Evolutionary conservation across 1,284 basidiomycete species (phyloP).

Genomic region (Pseudozyma sp.): DNA sequence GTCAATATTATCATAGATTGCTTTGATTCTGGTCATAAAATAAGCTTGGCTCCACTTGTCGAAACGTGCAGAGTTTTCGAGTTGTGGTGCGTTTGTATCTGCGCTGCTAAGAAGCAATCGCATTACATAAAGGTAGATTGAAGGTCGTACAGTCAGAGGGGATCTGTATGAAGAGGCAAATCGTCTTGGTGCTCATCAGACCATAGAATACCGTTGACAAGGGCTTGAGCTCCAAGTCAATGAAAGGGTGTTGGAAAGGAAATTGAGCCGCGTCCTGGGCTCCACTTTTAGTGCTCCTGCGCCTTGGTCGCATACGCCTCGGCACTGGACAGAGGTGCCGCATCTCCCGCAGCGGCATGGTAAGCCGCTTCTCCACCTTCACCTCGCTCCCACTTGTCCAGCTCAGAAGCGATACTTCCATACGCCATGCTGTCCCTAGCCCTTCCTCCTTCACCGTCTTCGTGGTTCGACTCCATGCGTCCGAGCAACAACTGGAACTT

Average conservation of each 20-base stretch:
- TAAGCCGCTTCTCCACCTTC: conserved; percentile 29
- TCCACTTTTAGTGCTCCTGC: conserved; percentile 9
- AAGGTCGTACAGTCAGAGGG: neutral
- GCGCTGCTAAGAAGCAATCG: neutral
- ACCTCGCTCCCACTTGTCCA: conserved; percentile 63
- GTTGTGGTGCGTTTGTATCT: no score
- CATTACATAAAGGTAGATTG: neutral
- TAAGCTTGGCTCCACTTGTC: no score
- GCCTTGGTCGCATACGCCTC: conserved; percentile 33
- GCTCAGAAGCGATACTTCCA: conserved; percentile 59
- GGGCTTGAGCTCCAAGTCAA: no score
- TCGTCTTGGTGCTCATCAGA: no score
- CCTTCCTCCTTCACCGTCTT: conserved; percentile 38
- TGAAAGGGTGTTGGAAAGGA: no score
- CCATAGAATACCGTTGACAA: no score
- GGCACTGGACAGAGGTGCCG: conserved; percentile 33
- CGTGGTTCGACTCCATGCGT: conserved; percentile 52
- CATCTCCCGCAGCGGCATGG: neutral
- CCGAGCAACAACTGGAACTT: conserved; percentile 60
- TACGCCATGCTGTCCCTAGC: conserved; percentile 48
- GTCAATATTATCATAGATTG: no score
- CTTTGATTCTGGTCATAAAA: no score
- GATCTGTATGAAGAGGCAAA: no score
- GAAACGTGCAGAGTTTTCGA: no score
- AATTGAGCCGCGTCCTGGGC: no score